Conservation (phyloP, 805 yeast species). For the Starmera dryadoides region DNA sequence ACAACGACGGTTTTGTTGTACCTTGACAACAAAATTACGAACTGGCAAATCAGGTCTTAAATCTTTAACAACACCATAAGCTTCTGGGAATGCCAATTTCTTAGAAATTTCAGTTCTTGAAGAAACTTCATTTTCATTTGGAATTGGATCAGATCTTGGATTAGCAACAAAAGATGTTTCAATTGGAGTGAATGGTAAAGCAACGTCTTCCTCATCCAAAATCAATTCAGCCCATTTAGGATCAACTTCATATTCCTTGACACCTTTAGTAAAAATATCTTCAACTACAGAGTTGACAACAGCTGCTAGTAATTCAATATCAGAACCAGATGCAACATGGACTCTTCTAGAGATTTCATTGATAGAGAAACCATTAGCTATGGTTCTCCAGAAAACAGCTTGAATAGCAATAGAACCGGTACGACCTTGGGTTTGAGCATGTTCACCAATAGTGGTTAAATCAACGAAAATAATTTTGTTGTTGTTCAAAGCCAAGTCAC, state of each 20-base stretch:
- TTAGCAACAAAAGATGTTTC: slow-evolving; percentile 64
- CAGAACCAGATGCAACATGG: slow-evolving; percentile 74
- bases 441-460: slow-evolving; percentile 52
- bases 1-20: slow-evolving; percentile 84
- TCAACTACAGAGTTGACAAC: slow-evolving; percentile 61
- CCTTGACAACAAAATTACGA: slow-evolving; percentile 78
- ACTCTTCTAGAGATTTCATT: slow-evolving; percentile 70
- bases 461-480: slow-evolving; percentile 54
- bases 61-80: slow-evolving; percentile 47
- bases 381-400: slow-evolving; percentile 70
- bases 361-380: slow-evolving; percentile 49
- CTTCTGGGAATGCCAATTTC: slow-evolving; percentile 75
- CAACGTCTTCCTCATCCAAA: slow-evolving; percentile 27
- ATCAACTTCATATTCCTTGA: slow-evolving; percentile 27
- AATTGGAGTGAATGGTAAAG: slow-evolving; percentile 45
- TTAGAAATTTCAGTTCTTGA: slow-evolving; percentile 50
- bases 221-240: slow-evolving; percentile 19
- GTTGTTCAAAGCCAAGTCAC: slow-evolving; percentile 42
- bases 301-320: slow-evolving; percentile 71
- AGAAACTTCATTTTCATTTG: slow-evolving; percentile 33
- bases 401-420: slow-evolving; percentile 69
- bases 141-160: slow-evolving; percentile 37
- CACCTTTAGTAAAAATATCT: slow-evolving; percentile 40
- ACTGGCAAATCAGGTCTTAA: slow-evolving; percentile 90
- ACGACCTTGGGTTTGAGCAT: slow-evolving; percentile 69